Conservation (phyloP, 2,329 filamentous ascomycete species). For the Penicillium sp. region DNA sequence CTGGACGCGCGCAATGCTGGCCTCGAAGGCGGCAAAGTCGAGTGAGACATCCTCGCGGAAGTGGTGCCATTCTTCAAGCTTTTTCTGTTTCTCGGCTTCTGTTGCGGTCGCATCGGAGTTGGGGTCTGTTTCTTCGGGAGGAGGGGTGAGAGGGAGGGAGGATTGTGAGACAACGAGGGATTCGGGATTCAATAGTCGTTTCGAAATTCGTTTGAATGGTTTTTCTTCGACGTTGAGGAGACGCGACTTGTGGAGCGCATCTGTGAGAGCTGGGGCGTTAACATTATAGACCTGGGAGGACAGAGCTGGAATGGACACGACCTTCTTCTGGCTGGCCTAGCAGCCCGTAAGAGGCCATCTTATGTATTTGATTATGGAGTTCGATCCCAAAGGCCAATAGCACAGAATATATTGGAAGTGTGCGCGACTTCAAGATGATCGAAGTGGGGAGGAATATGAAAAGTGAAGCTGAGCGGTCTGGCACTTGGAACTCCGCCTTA, state of each 20-base stretch:
- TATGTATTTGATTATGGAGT: not conserved
- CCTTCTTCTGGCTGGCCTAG: slow-evolving; percentile 67
- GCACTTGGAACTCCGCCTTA: slow-evolving; percentile 9
- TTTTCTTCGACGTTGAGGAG: slow-evolving; percentile 89
- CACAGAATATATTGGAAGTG: not conserved
- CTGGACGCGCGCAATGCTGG: slow-evolving; percentile 81
- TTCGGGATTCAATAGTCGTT: slow-evolving; percentile 69
- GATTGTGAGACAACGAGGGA: slow-evolving; percentile 59
- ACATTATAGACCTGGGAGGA: slow-evolving; percentile 13
- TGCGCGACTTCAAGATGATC: slow-evolving; percentile 2
- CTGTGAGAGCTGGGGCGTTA: slow-evolving; percentile 40
- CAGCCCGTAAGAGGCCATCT: slow-evolving; percentile 61
- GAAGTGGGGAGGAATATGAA: slow-evolving; percentile 14
- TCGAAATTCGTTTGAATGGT: slow-evolving; percentile 84
- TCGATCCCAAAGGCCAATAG: not conserved
- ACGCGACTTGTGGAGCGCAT: slow-evolving; percentile 81
- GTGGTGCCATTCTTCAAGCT: slow-evolving; percentile 58
- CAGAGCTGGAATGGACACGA: slow-evolving; percentile 17
- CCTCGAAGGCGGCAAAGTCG: slow-evolving; percentile 86
- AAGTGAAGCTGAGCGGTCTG: slow-evolving; percentile 26
- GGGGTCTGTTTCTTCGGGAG: slow-evolving; percentile 56
- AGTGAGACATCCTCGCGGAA: slow-evolving; percentile 81
- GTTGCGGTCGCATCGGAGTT: slow-evolving; percentile 43
- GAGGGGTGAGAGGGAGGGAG: slow-evolving; percentile 62
- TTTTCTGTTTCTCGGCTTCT: slow-evolving; percentile 50